Evolutionary conservation across 2,329 filamentous ascomycete species (phyloP).

Genomic region (Neofusicoccum cordaticola): DNA sequence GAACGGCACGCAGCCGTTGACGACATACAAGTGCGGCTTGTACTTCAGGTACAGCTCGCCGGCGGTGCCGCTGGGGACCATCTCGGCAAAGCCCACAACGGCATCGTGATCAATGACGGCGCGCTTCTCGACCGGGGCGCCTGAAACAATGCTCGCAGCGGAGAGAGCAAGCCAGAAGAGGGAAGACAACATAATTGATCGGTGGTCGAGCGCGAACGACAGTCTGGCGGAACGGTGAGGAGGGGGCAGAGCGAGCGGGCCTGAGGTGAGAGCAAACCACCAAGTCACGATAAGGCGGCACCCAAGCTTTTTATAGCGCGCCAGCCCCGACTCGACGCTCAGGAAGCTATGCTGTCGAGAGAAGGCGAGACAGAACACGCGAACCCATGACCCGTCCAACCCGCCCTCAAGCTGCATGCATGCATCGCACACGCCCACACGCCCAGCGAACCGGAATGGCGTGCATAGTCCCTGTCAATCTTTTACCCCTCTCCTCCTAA

Average conservation of each 20-base stretch:
- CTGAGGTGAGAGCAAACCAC: neutral
- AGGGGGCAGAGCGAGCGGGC: neutral
- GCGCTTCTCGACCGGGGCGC: conserved; percentile 31
- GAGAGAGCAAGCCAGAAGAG: neutral
- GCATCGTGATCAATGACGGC: conserved; percentile 45
- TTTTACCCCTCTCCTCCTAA: neutral
- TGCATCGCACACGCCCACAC: no score
- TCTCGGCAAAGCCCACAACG: conserved; percentile 54
- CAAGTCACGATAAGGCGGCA: neutral
- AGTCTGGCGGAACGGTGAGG: neutral
- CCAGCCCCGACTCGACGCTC: neutral
- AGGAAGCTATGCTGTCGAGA: no score
- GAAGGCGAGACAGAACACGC: neutral
- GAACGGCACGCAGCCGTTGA: conserved; percentile 62
- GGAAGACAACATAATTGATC: neutral
- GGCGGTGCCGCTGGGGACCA: conserved; percentile 46
- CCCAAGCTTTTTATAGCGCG: neutral
- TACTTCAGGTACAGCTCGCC: conserved; percentile 55
- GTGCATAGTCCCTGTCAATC: conserved; percentile 10
- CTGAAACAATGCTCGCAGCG: neutral
- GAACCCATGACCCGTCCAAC: no score
- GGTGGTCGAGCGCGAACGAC: neutral
- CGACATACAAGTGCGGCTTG: conserved; percentile 55
- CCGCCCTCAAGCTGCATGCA: neutral
- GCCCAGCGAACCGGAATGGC: neutral